Evolutionary conservation across 306 rosid species (phyloP), one percentile per base, ranked within the genome.

Genomic region (Vigna mungo): DNA sequence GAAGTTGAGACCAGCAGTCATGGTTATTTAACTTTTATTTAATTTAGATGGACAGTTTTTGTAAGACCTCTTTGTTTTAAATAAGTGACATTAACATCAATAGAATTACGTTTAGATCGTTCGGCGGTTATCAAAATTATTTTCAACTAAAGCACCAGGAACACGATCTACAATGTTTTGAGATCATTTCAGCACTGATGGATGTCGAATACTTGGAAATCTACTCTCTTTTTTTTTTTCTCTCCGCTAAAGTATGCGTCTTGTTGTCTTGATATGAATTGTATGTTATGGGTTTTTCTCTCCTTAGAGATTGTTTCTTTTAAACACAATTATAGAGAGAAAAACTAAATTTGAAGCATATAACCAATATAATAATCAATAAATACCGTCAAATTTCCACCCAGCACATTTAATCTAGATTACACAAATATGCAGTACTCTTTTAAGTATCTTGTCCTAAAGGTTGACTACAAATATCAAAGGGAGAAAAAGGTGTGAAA

Each of bases 351-450:
- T 44, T 15, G 53, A 63, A 49, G 32, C 44, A 68, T 44, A 75
- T 76, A 76, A 60, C 10, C 46, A 48, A 60, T 21, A 21, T 21
- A 21, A 21, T 43, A 62, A 51, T 59, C 27, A 62, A 70, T 36
- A 56, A 58, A 66, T 63, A 71, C 53, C 4, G 56, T 36, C 60
- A 51, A 61, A n/a, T 25, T 71, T 8, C n/a, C 23, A 20, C 20
- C 39, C 41, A 39, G 21, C 36, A 71, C 51, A 70, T 56, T 62
- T 70, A 78, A 71, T 34, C 52, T 65, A 60, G 34, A 68, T 74
- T 70, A 81, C 75, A 81, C 23, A 68, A 75, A 78, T 74, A 78
- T 74, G 74, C 63, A 68, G 17, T 51, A 67, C 77, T 58, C 34
- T 41, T 60, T 4, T 4, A 25, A 70, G 71, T 78, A 64, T 39